Conservation (phyloP, 805 yeast species). For the Candida anglica region DNA sequence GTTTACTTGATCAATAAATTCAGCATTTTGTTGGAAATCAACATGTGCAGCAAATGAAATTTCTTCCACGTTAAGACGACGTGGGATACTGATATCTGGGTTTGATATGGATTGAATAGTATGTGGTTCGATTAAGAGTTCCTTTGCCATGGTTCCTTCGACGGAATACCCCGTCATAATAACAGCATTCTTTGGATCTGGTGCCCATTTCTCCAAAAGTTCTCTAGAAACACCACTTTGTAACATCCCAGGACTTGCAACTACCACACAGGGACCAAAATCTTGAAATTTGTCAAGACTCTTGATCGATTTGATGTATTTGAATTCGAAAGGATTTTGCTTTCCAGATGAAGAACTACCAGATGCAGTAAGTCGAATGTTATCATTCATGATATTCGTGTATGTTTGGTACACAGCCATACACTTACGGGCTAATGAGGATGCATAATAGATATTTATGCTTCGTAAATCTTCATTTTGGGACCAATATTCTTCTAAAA, state of each 20-base stretch:
- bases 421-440: constrained; percentile 90
- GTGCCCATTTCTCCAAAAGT: constrained; percentile 93
- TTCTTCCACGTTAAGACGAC: constrained; percentile 85
- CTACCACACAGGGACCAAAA: constrained; percentile 91
- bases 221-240: constrained; percentile 95
- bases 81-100: constrained; percentile 79
- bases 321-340: constrained; percentile 83
- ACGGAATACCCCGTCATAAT: constrained; percentile 95
- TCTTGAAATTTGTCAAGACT: constrained; percentile 85
- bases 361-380: constrained; percentile 61
- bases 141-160: constrained; percentile 97
- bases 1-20: constrained; percentile 82
- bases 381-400: constrained; percentile 95
- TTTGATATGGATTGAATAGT: constrained; percentile 83
- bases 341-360: constrained; percentile 34
- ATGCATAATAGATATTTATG: constrained; percentile 85
- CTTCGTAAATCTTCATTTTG: constrained; percentile 76
- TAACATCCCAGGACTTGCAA: constrained; percentile 98
- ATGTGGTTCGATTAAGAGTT: constrained; percentile 78
- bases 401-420: constrained; percentile 97
- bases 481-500: constrained; percentile 94
- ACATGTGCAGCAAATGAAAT: constrained; percentile 99
- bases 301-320: constrained; percentile 74
- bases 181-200: constrained; percentile 86
- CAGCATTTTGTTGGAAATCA: constrained; percentile 89